Evolutionary conservation across 192 early-diverging fungal genomes (phyloP), one percentile per base, ranked within the genome.

Genomic region (Irineochytrium annulatum): DNA sequence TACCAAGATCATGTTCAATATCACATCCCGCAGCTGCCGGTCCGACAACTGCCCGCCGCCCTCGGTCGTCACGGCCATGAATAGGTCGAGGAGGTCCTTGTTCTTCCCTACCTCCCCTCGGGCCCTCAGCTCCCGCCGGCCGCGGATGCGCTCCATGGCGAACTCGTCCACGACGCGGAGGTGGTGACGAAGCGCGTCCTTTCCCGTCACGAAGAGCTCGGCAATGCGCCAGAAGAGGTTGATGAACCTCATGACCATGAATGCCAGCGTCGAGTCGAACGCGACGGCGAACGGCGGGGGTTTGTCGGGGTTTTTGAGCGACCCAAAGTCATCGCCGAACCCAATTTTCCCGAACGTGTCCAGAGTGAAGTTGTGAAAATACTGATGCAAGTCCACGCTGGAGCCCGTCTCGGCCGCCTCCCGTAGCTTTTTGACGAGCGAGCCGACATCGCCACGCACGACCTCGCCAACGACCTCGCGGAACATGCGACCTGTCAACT

Each of bases 321-420:
- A 26, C n/a, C 34, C 19, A 20, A 28, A 27, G 34, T 27, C 13
- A 1, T 31, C 56, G 16, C 61, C 60, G 49, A 59, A 71, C 19
- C 49, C 72, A 56, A 74, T 59, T 45, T 33, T 29, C 31, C 34
- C 68, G 58, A 74, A 74, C 1, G 29, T 28, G 48, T 74, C 72
- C 22, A 74, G n/a, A 20, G 64, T 67, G 59, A 73, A 74, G 16
- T 60, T 8, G 60, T 62, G 67, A 29, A 74, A 71, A 16, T 67
- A 34, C 30, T 74, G 64, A 14, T 65, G 64, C 32, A 74, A 32
- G 59, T 74, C 72, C 6, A 74, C 35, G 6, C 31, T 4, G 19
- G 33, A 16, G 6, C 34, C 64, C 16, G 31, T 30, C 32, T 44
- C 53, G 35, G 65, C 52, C n/a, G n/a, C 33, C 3, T 87, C 14